Conservation (phyloP, 2,329 filamentous ascomycete species). For the Paraconiothyrium brasiliense region DNA sequence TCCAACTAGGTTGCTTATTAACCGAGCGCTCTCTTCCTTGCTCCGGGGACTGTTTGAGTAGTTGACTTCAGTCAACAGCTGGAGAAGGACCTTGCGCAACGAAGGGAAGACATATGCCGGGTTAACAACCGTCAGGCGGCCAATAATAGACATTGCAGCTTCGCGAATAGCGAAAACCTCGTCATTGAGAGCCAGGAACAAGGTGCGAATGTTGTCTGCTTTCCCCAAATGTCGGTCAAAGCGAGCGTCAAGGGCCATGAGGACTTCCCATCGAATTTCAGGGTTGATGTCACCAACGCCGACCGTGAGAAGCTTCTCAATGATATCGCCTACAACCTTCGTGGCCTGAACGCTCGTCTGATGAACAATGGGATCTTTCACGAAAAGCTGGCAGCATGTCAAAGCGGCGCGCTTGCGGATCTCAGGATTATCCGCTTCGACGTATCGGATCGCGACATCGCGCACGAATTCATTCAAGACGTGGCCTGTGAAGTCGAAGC, state of each 20-base stretch:
- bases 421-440: conserved; percentile 93
- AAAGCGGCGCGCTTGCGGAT: conserved; percentile 94
- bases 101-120: conserved; percentile 98
- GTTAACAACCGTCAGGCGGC: conserved; percentile 87
- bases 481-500: conserved; percentile 90
- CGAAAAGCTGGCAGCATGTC: conserved; percentile 97
- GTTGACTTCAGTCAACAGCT: conserved; percentile 94
- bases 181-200: conserved; percentile 96
- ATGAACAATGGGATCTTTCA: conserved; percentile 95
- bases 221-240: conserved; percentile 98
- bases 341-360: conserved; percentile 97
- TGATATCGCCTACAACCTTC: conserved; percentile 96
- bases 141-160: conserved; percentile 95
- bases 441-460: conserved; percentile 97
- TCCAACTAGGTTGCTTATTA: conserved; percentile 90
- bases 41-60: conserved; percentile 94
- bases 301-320: conserved; percentile 94
- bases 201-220: conserved; percentile 93
- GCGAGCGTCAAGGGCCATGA: conserved; percentile 87
- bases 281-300: conserved; percentile 90
- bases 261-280: conserved; percentile 86
- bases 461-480: conserved; percentile 98
- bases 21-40: conserved; percentile 94
- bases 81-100: conserved; percentile 91
- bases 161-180: conserved; percentile 92